A percentile compares a stretch with the other conserved stretches of the same genome.
phyloP scores from a whole-genome alignment of 495 filamentous ascomycete species.

The Cryomyces minteri region DNA sequence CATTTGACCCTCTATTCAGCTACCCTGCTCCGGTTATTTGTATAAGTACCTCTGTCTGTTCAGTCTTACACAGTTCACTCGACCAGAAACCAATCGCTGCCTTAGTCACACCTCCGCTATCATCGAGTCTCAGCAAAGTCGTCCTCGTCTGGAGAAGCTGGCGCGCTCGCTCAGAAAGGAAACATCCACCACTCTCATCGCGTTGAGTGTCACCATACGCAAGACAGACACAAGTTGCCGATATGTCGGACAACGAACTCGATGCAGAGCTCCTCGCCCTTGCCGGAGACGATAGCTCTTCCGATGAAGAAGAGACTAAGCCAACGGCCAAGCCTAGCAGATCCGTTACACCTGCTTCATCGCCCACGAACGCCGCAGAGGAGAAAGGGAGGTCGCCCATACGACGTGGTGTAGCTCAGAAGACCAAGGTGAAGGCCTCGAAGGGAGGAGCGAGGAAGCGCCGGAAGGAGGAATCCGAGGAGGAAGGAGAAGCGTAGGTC shows the following conservation, averaged over 20 bases:
- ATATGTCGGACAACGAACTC: slow-evolving; percentile 10
- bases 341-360: slow-evolving; percentile 5
- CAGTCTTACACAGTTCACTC: no score
- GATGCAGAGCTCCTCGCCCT: slow-evolving; percentile 15
- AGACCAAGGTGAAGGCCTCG: slow-evolving; percentile 17
- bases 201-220: not conserved
- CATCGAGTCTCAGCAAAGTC: no score
- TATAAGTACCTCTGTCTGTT: no score
- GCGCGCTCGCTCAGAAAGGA: not conserved
- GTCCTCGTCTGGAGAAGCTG: no score
- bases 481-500: slow-evolving; percentile 75
- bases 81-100: no score
- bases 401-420: slow-evolving; percentile 22
- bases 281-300: slow-evolving; percentile 8
- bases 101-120: no score
- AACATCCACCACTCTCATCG: not conserved
- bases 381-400: not conserved
- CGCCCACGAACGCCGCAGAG: not conserved
- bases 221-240: no score
- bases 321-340: not conserved
- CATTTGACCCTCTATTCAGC: no score
- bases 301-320: slow-evolving; percentile 6
- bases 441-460: slow-evolving; percentile 24
- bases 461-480: slow-evolving; percentile 44
- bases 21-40: no score